A percentile compares a stretch with the other conserved stretches of the same genome.
These are phyloP conservation scores for Earliella scabrosa DNA, from an alignment of 1,284 basidiomycete genomes.

Conservation along the genomic window DNA sequence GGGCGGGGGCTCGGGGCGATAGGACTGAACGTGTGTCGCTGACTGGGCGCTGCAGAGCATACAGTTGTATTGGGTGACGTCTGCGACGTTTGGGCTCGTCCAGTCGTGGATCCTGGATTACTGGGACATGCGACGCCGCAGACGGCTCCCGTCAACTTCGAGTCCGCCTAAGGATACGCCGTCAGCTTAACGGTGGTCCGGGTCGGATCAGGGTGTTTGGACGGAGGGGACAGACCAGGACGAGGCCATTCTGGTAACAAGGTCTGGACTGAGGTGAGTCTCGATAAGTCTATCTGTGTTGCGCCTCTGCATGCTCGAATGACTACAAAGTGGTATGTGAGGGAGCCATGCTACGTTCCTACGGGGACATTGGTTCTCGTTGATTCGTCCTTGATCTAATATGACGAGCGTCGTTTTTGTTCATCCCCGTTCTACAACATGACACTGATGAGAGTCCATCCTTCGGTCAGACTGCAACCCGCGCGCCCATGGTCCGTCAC, in stretches of 20 bases:
- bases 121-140: slow-evolving; percentile 54
- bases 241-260: no score
- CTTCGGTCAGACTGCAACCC: background rate
- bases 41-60: slow-evolving; percentile 61
- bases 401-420: slow-evolving; percentile 51
- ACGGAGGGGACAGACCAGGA: no score
- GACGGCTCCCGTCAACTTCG: slow-evolving; percentile 8
- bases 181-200: slow-evolving; percentile 7
- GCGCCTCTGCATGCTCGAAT: slow-evolving; percentile 40
- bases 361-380: slow-evolving; percentile 46
- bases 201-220: background rate
- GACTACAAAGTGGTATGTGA: slow-evolving; percentile 75
- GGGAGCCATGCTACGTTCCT: slow-evolving; percentile 51
- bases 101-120: slow-evolving; percentile 82
- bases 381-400: slow-evolving; percentile 87
- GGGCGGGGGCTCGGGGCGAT: background rate
- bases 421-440: background rate
- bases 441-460: slow-evolving; percentile 8
- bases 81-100: slow-evolving; percentile 77
- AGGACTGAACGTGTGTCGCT: background rate
- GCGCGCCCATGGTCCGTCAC: background rate
- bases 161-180: slow-evolving; percentile 9
- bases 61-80: slow-evolving; percentile 84
- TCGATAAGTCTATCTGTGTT: slow-evolving; percentile 6
- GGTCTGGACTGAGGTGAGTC: slow-evolving; percentile 10